Evolutionary conservation across 2,329 filamentous ascomycete species (phyloP).

Genomic region (Rutstroemia sydowiana): DNA sequence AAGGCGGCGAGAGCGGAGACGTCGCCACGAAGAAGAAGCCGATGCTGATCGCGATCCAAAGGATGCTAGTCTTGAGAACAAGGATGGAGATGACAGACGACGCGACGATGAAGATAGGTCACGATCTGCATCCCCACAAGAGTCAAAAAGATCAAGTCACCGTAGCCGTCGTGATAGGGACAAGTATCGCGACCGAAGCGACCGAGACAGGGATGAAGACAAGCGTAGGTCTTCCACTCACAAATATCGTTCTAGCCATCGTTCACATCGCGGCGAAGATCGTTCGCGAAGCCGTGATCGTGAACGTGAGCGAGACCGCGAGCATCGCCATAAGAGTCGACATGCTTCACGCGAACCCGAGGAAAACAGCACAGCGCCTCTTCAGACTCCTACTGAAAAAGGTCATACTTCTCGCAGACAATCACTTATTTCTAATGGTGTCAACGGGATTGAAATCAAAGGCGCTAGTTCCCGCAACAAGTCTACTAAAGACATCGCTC

Average conservation of each 20-base stretch:
- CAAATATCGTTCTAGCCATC: slow-evolving; percentile 39
- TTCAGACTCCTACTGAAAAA: slow-evolving; percentile 15
- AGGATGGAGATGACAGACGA: slow-evolving; percentile 17
- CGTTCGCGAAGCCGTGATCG: slow-evolving; percentile 34
- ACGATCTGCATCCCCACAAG: slow-evolving; percentile 57
- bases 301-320: slow-evolving; percentile 32
- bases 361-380: slow-evolving; percentile 13
- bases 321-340: slow-evolving; percentile 31
- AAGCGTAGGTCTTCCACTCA: slow-evolving; percentile 33
- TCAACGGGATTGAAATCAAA: slow-evolving; percentile 28
- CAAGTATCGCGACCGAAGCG: slow-evolving; percentile 39
- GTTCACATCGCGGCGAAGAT: slow-evolving; percentile 41
- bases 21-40: slow-evolving; percentile 24
- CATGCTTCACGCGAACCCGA: slow-evolving; percentile 21
- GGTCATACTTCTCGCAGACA: slow-evolving; percentile 13
- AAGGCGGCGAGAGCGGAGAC: slow-evolving; percentile 25
- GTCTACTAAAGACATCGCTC: slow-evolving; percentile 19
- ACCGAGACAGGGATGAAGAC: slow-evolving; percentile 37
- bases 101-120: slow-evolving; percentile 46
- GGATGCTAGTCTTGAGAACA: slow-evolving; percentile 17
- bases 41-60: slow-evolving; percentile 11
- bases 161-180: slow-evolving; percentile 55
- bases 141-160: slow-evolving; percentile 48
- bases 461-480: slow-evolving; percentile 25
- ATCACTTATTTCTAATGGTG: slow-evolving; percentile 17